Evolutionary conservation across 371 early-diverging fungal genomes (phyloP), one percentile per base, ranked within the genome.

Genomic region (Encephalitozoon cuniculi): DNA sequence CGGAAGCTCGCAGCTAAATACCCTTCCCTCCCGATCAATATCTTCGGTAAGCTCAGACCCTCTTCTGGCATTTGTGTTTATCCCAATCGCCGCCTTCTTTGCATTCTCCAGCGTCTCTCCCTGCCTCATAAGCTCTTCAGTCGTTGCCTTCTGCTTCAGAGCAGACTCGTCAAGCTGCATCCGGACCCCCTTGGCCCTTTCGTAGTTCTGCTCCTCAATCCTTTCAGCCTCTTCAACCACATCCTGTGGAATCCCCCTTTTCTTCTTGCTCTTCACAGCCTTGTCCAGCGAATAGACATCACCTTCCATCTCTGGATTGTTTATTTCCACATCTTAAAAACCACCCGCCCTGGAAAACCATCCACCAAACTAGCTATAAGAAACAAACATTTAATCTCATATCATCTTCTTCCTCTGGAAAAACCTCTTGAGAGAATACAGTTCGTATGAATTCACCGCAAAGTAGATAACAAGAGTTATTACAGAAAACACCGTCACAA

Each of bases 351-450:
- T 1, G 21, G 49, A 46, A 39, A 46, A 46, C 49, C 15, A 3
- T 21, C n/a, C 21, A 34, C n/a, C 21, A 59, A 6, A 8, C 28
- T 28, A 30, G 34, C 32, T 34, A 32, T 18, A 46, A 21, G 21
- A 46, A 46, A 71, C 64, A 64, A 54, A 53, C 52, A n/a, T 70
- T 78, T 80, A 73, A 46, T 46, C 64, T 73, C 68, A 82, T 52
- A 83, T 81, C 65, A 81, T 67, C 69, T 85, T 85, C 82, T 85
- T 85, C 64, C 78, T 81, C 63, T 81, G 82, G 26, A 85, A 77
- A 76, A 83, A 85, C 55, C 71, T 80, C 54, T 79, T 82, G 68
- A 85, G 76, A 4, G 66, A 68, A 26, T 72, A 34, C 39, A 82
- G 55, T 59, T 84, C 78, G 46, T 82, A 78, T 5, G 71, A 55